Evolutionary conservation across 2,329 filamentous ascomycete species (phyloP).

Genomic region (Biscogniauxia sp.): DNA sequence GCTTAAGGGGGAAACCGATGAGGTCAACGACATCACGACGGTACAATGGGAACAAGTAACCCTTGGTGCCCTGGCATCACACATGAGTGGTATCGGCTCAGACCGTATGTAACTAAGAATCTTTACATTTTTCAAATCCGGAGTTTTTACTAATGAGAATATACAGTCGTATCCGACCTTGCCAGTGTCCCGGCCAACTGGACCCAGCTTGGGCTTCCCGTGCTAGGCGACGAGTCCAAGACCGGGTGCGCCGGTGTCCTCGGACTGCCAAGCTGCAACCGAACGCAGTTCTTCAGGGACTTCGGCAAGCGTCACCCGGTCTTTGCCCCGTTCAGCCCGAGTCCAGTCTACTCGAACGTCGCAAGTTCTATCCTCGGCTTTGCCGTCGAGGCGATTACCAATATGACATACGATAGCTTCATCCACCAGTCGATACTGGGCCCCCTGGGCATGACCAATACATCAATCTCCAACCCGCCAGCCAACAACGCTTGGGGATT

Average conservation of each 20-base stretch:
- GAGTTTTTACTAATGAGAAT: constrained; percentile 9
- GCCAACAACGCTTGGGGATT: constrained; percentile 23
- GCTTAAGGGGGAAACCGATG: constrained; percentile 19
- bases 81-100: constrained; percentile 27
- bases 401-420: constrained; percentile 24
- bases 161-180: constrained; percentile 23
- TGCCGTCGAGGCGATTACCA: constrained; percentile 24
- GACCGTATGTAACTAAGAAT: constrained; percentile 18
- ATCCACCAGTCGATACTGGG: constrained; percentile 22
- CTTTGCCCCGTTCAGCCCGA: constrained; percentile 26
- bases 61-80: constrained; percentile 24
- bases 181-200: constrained; percentile 21
- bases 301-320: constrained; percentile 29
- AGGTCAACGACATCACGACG: constrained; percentile 24
- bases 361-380: constrained; percentile 25
- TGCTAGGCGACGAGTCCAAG: constrained; percentile 19
- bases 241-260: constrained; percentile 26
- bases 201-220: constrained; percentile 24
- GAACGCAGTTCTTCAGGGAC: constrained; percentile 27
- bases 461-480: constrained; percentile 24
- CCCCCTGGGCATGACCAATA: constrained; percentile 26
- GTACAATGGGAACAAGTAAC: constrained; percentile 28
- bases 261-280: constrained; percentile 25
- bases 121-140: background rate
- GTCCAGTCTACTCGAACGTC: constrained; percentile 28